Evolutionary conservation across 2,329 filamentous ascomycete genomes (phyloP).

Genomic region (Fusarium buharicum): DNA sequence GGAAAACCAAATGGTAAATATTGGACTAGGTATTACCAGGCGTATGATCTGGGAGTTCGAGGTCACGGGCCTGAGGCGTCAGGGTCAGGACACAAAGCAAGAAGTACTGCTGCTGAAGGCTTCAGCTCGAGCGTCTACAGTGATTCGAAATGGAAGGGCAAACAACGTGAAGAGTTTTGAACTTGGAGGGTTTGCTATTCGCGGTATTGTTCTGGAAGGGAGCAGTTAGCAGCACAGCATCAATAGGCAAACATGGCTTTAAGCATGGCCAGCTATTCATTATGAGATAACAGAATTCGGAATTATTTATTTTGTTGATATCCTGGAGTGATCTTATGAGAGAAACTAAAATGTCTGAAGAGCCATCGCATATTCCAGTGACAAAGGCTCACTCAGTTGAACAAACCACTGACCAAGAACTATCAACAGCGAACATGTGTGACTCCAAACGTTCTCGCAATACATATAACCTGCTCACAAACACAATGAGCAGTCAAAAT

Average conservation of each 20-base stretch:
- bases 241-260: not conserved
- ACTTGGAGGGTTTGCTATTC: not conserved
- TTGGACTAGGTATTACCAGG: not conserved
- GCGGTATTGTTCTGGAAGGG: not conserved
- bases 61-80: not conserved
- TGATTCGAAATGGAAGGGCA: not conserved
- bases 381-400: slow-evolving; percentile 6
- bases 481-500: too few species aligned
- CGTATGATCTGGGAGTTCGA: slow-evolving; percentile 2
- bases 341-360: not conserved
- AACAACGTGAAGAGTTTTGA: not conserved
- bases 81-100: not conserved
- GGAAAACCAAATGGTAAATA: not conserved
- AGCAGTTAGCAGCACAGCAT: too few species aligned
- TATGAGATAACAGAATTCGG: not conserved
- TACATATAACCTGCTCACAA: not conserved
- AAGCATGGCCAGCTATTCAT: not conserved
- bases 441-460: not conserved
- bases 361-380: slow-evolving; percentile 1
- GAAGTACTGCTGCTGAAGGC: not conserved
- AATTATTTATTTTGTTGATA: not conserved
- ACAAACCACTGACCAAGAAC: slow-evolving; percentile 15
- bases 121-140: slow-evolving; percentile 4
- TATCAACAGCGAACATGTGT: not conserved
- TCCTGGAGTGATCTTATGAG: too few species aligned